These are phyloP conservation scores for Prinsepia uniflora DNA, from an alignment of 306 rosid genomes.

Conservation along the genomic window DNA sequence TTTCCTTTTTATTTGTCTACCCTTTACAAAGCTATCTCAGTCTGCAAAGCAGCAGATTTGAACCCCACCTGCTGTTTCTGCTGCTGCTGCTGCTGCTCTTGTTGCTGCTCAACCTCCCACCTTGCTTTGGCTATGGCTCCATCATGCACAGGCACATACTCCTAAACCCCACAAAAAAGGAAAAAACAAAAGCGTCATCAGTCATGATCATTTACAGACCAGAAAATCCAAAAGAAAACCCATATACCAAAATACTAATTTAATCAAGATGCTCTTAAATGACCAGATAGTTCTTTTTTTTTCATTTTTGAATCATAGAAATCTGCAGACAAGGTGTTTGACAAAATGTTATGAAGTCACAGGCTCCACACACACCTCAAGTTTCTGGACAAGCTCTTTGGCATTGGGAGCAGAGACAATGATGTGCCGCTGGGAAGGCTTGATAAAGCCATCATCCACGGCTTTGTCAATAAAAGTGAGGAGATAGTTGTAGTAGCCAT, in stretches of 20 bases:
- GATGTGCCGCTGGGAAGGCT: conserved; percentile 51
- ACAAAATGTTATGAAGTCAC: neutral
- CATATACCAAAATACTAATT: neutral
- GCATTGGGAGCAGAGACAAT: conserved; percentile 52
- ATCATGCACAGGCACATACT: conserved; percentile 56
- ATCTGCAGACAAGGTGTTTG: conserved; percentile 1
- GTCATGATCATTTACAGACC: conserved; percentile 17
- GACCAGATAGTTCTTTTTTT: conserved; percentile 10
- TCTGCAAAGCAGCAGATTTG: conserved; percentile 39
- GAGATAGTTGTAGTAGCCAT: conserved; percentile 53
- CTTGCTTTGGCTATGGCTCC: conserved; percentile 44
- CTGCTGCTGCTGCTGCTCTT: conserved; percentile 8
- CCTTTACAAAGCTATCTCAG: conserved; percentile 40
- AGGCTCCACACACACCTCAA: conserved; percentile 35
- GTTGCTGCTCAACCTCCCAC: conserved; percentile 45
- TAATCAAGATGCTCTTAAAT: conserved; percentile 11
- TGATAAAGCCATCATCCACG: conserved; percentile 62
- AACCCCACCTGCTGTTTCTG: conserved; percentile 32
- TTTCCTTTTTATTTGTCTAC: neutral
- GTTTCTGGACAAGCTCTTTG: conserved; percentile 56
- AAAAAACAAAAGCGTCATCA: neutral
- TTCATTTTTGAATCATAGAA: neutral
- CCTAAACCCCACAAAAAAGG: conserved; percentile 27
- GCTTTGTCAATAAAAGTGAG: conserved; percentile 55
- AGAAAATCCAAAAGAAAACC: conserved; percentile 13